phyloP scores from a whole-genome alignment of 495 filamentous ascomycete species.

The Aspergillus mulundensis region DNA sequence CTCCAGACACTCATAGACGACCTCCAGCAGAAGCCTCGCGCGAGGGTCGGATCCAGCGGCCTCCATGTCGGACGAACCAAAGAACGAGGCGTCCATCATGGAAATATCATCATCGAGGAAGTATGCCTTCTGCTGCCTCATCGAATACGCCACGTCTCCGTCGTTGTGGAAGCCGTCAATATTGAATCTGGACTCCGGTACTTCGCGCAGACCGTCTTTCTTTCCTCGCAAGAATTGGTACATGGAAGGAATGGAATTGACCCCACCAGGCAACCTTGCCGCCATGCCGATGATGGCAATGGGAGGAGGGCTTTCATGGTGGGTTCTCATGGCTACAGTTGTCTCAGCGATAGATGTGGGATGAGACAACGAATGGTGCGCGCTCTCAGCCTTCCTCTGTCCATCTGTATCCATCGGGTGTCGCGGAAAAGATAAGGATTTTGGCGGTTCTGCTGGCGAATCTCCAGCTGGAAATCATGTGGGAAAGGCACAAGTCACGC shows the following conservation, averaged over 20 bases:
- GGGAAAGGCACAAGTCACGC: background rate
- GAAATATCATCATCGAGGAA: background rate
- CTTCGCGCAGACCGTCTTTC: background rate
- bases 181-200: background rate
- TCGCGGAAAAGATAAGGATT: background rate
- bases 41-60: background rate
- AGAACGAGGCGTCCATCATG: background rate
- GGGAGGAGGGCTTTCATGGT: background rate
- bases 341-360: too few relatives aligned
- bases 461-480: too few relatives aligned
- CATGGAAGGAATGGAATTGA: background rate
- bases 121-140: background rate
- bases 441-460: background rate
- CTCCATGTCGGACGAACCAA: background rate
- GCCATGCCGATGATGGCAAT: conserved; percentile 1
- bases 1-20: conserved; percentile 1
- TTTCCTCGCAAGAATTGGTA: background rate
- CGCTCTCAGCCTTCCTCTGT: background rate
- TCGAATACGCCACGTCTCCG: background rate
- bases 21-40: background rate
- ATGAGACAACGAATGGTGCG: background rate
- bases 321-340: too few relatives aligned
- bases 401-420: background rate
- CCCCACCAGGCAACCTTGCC: background rate
- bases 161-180: background rate